Evolutionary conservation across 2,329 filamentous ascomycete species (phyloP).

Genomic region (Penicillium crustosum): DNA sequence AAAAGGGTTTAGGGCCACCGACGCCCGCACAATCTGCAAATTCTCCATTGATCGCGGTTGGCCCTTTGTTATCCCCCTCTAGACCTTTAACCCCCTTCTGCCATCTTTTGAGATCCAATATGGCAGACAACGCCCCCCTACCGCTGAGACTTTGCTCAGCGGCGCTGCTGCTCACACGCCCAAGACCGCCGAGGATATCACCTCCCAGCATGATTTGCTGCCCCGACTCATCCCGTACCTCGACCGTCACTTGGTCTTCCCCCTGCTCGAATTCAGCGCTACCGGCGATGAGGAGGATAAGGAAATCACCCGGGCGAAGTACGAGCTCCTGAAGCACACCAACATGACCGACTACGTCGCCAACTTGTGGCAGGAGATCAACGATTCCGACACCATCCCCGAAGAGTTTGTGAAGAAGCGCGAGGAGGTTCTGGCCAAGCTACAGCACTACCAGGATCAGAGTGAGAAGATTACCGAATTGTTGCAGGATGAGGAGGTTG

Average conservation of each 20-base stretch:
- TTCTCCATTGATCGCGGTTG: conserved; percentile 27
- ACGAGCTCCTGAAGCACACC: conserved; percentile 90
- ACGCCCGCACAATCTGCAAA: conserved; percentile 30
- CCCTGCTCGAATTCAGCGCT: conserved; percentile 87
- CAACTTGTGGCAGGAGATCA: conserved; percentile 83
- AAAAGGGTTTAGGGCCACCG: conserved; percentile 32
- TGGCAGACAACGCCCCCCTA: conserved; percentile 53
- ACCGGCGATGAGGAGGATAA: conserved; percentile 76
- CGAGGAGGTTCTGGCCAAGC: conserved; percentile 78
- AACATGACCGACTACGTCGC: conserved; percentile 99
- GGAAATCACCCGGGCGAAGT: conserved; percentile 82
- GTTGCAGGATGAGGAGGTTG: conserved; percentile 82
- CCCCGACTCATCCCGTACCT: conserved; percentile 88
- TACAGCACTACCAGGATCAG: conserved; percentile 82
- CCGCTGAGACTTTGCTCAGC: conserved; percentile 51
- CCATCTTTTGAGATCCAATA: conserved; percentile 38
- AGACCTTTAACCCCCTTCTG: conserved; percentile 16
- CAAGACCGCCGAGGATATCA: conserved; percentile 54
- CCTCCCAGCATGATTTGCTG: conserved; percentile 74
- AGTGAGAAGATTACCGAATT: conserved; percentile 86
- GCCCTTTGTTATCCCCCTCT: conserved; percentile 21
- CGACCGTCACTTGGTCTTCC: conserved; percentile 95
- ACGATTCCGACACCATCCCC: conserved; percentile 74
- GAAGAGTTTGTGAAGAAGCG: conserved; percentile 86
- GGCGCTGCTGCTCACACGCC: conserved; percentile 49